A percentile compares a stretch with the other conserved stretches of the same genome.
Evolutionary conservation across 345 rosid genomes (phyloP).

Genomic region (Lepidium aucheri): DNA sequence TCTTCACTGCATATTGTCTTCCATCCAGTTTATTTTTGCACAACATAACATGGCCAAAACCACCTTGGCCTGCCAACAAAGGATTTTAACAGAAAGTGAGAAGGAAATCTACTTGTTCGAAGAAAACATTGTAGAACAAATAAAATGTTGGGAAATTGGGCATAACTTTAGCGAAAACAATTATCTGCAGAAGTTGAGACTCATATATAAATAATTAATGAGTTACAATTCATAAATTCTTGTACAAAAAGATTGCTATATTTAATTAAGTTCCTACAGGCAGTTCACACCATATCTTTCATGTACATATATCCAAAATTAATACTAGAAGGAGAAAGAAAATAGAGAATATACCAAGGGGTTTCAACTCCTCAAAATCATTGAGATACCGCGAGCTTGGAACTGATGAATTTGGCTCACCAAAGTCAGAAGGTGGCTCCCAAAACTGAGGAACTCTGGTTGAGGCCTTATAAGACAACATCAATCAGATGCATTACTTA

Average conservation of each 20-base stretch:
- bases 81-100: conserved; percentile 9
- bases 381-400: conserved; percentile 83
- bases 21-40: conserved; percentile 98
- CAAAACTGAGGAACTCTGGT: conserved; percentile 81
- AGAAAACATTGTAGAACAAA: background rate
- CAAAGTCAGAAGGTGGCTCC: conserved; percentile 58
- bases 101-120: background rate
- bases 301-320: background rate
- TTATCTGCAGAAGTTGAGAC: background rate
- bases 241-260: background rate
- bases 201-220: background rate
- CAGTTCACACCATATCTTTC: background rate
- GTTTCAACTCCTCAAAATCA: conserved; percentile 91
- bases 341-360: conserved; percentile 56
- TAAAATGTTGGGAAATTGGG: background rate
- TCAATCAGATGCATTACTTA: conserved; percentile 3
- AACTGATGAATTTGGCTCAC: conserved; percentile 38
- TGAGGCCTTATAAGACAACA: conserved; percentile 40
- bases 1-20: conserved; percentile 95
- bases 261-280: background rate
- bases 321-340: background rate
- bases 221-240: background rate
- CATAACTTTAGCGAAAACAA: background rate
- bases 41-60: conserved; percentile 86
- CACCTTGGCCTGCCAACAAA: conserved; percentile 72